Evolutionary conservation across 371 early-diverging fungal species (phyloP).

Genomic region (Capniomyces stellatus): DNA sequence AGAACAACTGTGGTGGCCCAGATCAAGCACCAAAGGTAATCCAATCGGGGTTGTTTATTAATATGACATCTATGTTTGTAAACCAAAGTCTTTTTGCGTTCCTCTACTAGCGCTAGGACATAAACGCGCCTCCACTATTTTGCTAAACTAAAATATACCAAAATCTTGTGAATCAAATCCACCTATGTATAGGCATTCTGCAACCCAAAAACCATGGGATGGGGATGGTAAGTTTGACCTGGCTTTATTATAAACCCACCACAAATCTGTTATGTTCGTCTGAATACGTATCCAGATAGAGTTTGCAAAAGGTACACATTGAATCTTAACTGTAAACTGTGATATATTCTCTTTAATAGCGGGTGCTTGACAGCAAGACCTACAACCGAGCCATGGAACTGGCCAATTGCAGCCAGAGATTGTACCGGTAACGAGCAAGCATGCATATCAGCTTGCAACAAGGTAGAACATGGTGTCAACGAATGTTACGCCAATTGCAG

Average conservation of each 20-base stretch:
- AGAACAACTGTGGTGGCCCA: conserved; percentile 23
- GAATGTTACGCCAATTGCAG: conserved; percentile 12
- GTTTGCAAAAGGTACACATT: too few species aligned
- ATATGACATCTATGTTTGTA: too few species aligned
- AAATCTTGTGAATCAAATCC: background rate
- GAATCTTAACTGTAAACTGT: too few species aligned
- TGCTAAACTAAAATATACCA: background rate
- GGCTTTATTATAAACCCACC: too few species aligned
- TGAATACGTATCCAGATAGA: too few species aligned
- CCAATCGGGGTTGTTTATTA: too few species aligned
- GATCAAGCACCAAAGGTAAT: conserved; percentile 17
- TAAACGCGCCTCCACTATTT: too few species aligned
- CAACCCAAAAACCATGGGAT: conserved; percentile 20
- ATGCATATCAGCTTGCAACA: conserved; percentile 15
- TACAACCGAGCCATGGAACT: conserved; percentile 15
- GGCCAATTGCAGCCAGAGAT: conserved; percentile 22
- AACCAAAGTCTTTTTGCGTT: too few species aligned
- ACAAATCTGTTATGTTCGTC: too few species aligned
- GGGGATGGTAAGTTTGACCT: conserved; percentile 10
- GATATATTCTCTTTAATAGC: too few species aligned
- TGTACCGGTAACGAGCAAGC: conserved; percentile 12
- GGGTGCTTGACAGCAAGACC: conserved; percentile 15
- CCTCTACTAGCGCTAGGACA: too few species aligned
- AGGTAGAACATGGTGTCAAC: conserved; percentile 4
- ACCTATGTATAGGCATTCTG: conserved; percentile 8